phyloP scores from a whole-genome alignment of 306 rosid species.

The Citrullus colocynthis region DNA sequence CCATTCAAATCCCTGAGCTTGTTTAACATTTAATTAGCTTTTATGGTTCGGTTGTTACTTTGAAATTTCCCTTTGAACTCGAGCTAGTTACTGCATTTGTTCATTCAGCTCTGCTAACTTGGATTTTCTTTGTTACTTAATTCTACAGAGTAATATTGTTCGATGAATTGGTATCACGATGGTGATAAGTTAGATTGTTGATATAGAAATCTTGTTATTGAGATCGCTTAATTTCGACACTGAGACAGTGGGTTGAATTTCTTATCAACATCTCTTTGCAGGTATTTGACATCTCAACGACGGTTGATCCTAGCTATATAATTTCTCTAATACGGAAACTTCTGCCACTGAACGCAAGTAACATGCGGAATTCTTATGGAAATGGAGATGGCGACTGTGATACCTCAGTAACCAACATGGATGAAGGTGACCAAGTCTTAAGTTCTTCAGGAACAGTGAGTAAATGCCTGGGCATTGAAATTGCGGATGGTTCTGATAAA shows the following conservation, averaged over 20 bases:
- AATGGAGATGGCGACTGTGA: slow-evolving; percentile 9
- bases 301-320: slow-evolving; percentile 85
- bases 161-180: background rate
- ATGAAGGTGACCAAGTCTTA: slow-evolving; percentile 9
- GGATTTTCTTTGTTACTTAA: background rate
- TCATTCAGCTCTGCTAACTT: background rate
- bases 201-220: background rate
- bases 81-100: background rate
- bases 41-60: background rate
- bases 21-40: background rate
- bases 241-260: background rate
- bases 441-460: background rate
- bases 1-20: background rate
- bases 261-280: slow-evolving; percentile 17
- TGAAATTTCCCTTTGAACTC: background rate
- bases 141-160: background rate
- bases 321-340: slow-evolving; percentile 84
- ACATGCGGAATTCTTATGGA: slow-evolving; percentile 1
- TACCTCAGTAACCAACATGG: slow-evolving; percentile 9
- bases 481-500: slow-evolving; percentile 25
- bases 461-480: slow-evolving; percentile 29
- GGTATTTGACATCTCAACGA: slow-evolving; percentile 78
- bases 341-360: slow-evolving; percentile 31
- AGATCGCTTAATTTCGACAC: background rate
- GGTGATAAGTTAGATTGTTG: background rate